Evolutionary conservation across 2,329 filamentous ascomycete genomes (phyloP).

Genomic region (Penicillium hordei): DNA sequence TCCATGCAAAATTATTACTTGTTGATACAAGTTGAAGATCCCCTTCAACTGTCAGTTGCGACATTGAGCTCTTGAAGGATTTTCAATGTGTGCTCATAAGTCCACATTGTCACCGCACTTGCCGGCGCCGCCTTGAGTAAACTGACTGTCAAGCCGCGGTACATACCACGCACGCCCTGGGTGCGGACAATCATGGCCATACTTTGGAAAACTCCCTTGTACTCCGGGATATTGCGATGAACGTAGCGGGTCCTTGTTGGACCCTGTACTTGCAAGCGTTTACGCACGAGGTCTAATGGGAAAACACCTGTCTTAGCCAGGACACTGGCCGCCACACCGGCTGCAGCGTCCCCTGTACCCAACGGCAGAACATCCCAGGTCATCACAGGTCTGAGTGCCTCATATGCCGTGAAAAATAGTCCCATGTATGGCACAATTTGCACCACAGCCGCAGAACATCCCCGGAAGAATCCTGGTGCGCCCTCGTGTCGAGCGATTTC

Average conservation of each 20-base stretch:
- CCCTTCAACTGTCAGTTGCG: constrained; percentile 7
- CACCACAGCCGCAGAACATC: constrained; percentile 73
- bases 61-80: constrained; percentile 50
- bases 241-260: constrained; percentile 77
- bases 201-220: constrained; percentile 66
- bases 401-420: constrained; percentile 89
- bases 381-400: constrained; percentile 66
- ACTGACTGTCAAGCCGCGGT: constrained; percentile 83
- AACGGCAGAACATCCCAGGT: constrained; percentile 56
- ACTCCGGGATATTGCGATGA: constrained; percentile 84
- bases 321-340: constrained; percentile 76
- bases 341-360: constrained; percentile 78
- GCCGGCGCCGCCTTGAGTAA: constrained; percentile 91
- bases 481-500: constrained; percentile 79
- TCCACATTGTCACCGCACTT: constrained; percentile 92
- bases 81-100: constrained; percentile 75
- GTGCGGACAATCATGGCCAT: constrained; percentile 65
- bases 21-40: neutral
- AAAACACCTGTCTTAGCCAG: constrained; percentile 87
- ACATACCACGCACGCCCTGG: constrained; percentile 79
- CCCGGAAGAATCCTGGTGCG: constrained; percentile 77
- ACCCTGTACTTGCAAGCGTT: constrained; percentile 92
- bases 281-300: constrained; percentile 87
- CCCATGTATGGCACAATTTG: constrained; percentile 98
- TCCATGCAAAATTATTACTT: constrained; percentile 2